These are phyloP conservation scores for Cymodocea nodosa DNA, from an alignment of 116 monocot species.

Conservation along the genomic window DNA sequence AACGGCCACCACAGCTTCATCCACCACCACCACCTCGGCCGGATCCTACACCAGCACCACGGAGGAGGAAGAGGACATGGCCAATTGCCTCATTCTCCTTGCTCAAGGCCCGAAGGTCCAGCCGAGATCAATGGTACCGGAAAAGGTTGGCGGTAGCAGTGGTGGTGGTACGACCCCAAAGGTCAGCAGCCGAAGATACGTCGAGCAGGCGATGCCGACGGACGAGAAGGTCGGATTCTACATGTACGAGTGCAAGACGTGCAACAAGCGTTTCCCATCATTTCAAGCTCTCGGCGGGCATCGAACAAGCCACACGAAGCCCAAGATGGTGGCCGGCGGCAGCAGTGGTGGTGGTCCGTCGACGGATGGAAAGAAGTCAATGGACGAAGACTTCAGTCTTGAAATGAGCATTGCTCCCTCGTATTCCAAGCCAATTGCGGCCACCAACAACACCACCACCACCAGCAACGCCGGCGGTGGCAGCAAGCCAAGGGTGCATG, in stretches of 20 bases:
- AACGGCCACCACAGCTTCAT: constrained; percentile 23
- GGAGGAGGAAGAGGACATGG: constrained; percentile 71
- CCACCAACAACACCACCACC: background rate
- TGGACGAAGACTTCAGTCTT: constrained; percentile 2
- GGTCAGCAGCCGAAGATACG: background rate
- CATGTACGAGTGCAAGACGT: constrained; percentile 62
- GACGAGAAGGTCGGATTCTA: background rate
- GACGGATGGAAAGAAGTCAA: background rate
- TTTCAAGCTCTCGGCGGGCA: constrained; percentile 73
- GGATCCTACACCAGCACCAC: constrained; percentile 17
- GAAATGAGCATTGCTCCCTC: background rate
- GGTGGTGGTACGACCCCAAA: background rate
- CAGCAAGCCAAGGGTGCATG: constrained; percentile 16
- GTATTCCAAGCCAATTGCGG: background rate
- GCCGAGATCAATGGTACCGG: no score
- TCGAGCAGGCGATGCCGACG: background rate
- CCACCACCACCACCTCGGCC: constrained; percentile 10
- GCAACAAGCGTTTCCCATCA: constrained; percentile 42
- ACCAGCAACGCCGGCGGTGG: background rate
- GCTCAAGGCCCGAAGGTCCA: constrained; percentile 25
- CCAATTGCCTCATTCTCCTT: constrained; percentile 66
- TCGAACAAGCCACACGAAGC: constrained; percentile 62
- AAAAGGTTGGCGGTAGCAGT: background rate
- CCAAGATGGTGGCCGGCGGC: background rate
- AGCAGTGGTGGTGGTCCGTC: background rate